Percentiles rank a stretch among this genome's conserved stretches.
phyloP scores from a whole-genome alignment of 2,329 filamentous ascomycete species.

The Plenodomus biglobosus region DNA sequence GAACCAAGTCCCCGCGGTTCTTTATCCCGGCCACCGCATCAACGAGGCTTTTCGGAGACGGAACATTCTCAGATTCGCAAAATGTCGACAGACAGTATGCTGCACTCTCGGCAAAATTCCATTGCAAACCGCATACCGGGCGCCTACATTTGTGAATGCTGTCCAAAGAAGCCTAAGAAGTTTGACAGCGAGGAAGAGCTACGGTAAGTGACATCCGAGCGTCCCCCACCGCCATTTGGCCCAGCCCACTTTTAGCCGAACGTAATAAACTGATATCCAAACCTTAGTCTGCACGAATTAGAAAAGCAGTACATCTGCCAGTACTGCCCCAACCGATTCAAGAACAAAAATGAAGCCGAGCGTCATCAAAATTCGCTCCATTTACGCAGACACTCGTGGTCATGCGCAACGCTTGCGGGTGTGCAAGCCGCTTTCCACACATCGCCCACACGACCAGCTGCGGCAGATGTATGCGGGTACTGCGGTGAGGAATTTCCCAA shows the following conservation, averaged over 20 bases:
- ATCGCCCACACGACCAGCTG: conserved; percentile 63
- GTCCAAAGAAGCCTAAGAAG: conserved; percentile 95
- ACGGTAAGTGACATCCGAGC: conserved; percentile 61
- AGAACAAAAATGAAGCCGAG: conserved; percentile 98
- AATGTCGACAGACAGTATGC: conserved; percentile 49
- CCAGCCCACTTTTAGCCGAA: conserved; percentile 9
- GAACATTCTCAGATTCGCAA: conserved; percentile 49
- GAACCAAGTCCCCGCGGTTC: conserved; percentile 48
- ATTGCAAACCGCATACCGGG: conserved; percentile 56
- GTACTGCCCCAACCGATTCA: conserved; percentile 93
- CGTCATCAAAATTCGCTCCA: conserved; percentile 95
- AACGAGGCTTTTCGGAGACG: conserved; percentile 47
- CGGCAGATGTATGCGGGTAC: conserved; percentile 84
- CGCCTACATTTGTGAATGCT: conserved; percentile 83
- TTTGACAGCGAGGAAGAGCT: conserved; percentile 84
- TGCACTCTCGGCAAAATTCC: conserved; percentile 53
- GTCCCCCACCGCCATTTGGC: conserved; percentile 30
- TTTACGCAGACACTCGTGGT: conserved; percentile 92
- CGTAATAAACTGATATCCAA: conserved; percentile 22
- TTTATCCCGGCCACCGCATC: conserved; percentile 44
- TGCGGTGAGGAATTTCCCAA: conserved; percentile 92
- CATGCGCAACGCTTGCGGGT: conserved; percentile 78
- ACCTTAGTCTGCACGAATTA: conserved; percentile 74
- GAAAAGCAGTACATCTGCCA: conserved; percentile 96
- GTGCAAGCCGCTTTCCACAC: conserved; percentile 83